A percentile compares a stretch with the other conserved stretches of the same genome.
These are phyloP conservation scores for Lavandula angustifolia DNA, from an alignment of 257 asterid species.

Conservation along the genomic window DNA sequence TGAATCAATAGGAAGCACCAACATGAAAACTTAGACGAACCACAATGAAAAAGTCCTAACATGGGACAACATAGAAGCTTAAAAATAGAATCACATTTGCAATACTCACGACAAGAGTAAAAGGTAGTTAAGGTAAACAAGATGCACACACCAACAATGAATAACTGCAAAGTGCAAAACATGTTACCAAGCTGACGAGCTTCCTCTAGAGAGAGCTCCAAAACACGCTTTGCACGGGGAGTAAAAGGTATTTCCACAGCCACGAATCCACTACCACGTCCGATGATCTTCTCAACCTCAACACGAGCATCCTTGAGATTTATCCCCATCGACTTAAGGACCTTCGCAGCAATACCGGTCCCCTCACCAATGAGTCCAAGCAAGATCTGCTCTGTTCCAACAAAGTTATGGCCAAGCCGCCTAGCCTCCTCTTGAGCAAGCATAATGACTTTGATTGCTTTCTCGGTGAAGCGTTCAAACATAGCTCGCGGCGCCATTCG, in stretches of 20 bases:
- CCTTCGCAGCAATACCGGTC: slow-evolving; percentile 97
- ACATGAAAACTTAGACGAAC: slow-evolving; percentile 1
- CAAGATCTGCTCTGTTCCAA: slow-evolving; percentile 91
- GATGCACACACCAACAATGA: slow-evolving; percentile 9
- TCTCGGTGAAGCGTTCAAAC: slow-evolving; percentile 96
- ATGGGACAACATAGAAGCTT: too few relatives aligned
- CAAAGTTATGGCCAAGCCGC: slow-evolving; percentile 88
- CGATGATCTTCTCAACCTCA: slow-evolving; percentile 92
- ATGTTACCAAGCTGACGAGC: slow-evolving; percentile 90
- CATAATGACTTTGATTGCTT: slow-evolving; percentile 91
- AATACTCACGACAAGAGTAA: not conserved
- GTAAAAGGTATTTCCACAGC: slow-evolving; percentile 97
- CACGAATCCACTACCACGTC: slow-evolving; percentile 94
- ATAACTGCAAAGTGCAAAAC: slow-evolving; percentile 2
- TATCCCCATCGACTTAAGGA: slow-evolving; percentile 89
- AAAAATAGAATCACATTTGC: too few relatives aligned
- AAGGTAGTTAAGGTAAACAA: not conserved
- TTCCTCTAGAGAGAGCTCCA: slow-evolving; percentile 92
- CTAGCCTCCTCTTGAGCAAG: slow-evolving; percentile 99
- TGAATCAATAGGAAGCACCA: slow-evolving; percentile 33
- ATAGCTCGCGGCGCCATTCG: slow-evolving; percentile 69
- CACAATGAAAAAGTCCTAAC: too few relatives aligned
- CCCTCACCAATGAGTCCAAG: slow-evolving; percentile 96
- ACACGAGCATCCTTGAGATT: slow-evolving; percentile 97
- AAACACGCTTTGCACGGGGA: slow-evolving; percentile 92